phyloP scores from a whole-genome alignment of 139 green algal species.

The Picochlorum costavermella region DNA sequence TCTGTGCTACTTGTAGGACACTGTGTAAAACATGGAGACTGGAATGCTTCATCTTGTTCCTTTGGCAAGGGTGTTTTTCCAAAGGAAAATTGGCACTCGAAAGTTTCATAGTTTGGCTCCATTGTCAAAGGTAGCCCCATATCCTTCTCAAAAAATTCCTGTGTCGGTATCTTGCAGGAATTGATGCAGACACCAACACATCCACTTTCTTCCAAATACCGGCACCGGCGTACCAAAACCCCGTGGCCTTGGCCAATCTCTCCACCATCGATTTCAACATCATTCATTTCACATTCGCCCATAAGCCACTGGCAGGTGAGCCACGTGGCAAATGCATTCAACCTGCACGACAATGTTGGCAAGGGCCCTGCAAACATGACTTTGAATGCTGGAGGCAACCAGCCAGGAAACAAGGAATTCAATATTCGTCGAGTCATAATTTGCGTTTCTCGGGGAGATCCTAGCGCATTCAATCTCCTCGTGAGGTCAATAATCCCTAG shows the following conservation, averaged over 20 bases:
- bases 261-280: conserved; percentile 65
- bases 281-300: conserved; percentile 71
- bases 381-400: conserved; percentile 65
- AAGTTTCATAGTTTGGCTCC: conserved; percentile 86
- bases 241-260: conserved; percentile 41
- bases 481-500: conserved; percentile 80
- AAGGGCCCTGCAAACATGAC: conserved; percentile 46
- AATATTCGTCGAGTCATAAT: conserved; percentile 56
- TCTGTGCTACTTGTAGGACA: conserved; percentile 14
- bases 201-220: conserved; percentile 76
- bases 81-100: conserved; percentile 40
- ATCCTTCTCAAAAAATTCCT: conserved; percentile 77
- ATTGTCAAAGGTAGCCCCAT: conserved; percentile 84
- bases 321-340: conserved; percentile 76
- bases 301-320: conserved; percentile 88
- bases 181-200: conserved; percentile 82
- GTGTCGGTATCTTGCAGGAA: conserved; percentile 81
- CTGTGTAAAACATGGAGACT: conserved; percentile 24
- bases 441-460: conserved; percentile 46
- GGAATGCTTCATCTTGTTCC: conserved; percentile 55
- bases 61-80: conserved; percentile 30
- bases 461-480: conserved; percentile 50
- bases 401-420: conserved; percentile 65
- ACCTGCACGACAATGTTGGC: conserved; percentile 35
- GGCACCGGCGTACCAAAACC: conserved; percentile 74